Conservation (phyloP, 805 yeast species). For the Zygotorulaspora chibaensis region DNA sequence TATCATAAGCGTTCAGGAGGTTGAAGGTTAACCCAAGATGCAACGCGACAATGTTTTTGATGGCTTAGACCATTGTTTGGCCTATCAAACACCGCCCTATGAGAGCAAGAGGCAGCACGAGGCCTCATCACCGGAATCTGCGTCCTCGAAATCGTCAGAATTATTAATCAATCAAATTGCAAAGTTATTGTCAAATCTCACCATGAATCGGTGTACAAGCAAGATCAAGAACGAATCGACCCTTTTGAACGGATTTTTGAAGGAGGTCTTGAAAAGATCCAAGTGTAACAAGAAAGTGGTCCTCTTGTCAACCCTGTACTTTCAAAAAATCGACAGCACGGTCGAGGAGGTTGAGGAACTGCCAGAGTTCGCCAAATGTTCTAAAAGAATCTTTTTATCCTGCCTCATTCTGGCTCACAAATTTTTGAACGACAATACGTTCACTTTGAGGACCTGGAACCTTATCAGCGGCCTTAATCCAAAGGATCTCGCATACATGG, state of each 20-base stretch:
- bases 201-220: constrained; percentile 15
- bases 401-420: constrained; percentile 26
- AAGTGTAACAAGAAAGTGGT: constrained; percentile 17
- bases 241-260: constrained; percentile 12
- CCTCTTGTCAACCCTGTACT: constrained; percentile 17
- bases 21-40: not conserved
- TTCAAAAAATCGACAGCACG: constrained; percentile 13
- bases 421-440: constrained; percentile 21
- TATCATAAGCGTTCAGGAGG: not conserved
- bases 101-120: constrained; percentile 1
- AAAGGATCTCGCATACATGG: constrained; percentile 20
- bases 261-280: constrained; percentile 20
- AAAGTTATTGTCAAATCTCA: constrained; percentile 15
- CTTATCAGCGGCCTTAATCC: constrained; percentile 19
- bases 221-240: constrained; percentile 19
- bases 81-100: constrained; percentile 16
- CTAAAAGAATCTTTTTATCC: constrained; percentile 18
- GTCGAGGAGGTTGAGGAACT: constrained; percentile 8
- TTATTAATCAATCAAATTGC: constrained; percentile 15
- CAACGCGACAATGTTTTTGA: not conserved
- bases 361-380: constrained; percentile 21
- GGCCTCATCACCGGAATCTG: not conserved
- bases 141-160: constrained; percentile 3
- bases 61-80: constrained; percentile 9
- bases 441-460: constrained; percentile 22